A percentile compares a stretch with the other conserved stretches of the same genome.
phyloP scores from a whole-genome alignment of 2,329 filamentous ascomycete species.

The Colletotrichum tropicale region DNA sequence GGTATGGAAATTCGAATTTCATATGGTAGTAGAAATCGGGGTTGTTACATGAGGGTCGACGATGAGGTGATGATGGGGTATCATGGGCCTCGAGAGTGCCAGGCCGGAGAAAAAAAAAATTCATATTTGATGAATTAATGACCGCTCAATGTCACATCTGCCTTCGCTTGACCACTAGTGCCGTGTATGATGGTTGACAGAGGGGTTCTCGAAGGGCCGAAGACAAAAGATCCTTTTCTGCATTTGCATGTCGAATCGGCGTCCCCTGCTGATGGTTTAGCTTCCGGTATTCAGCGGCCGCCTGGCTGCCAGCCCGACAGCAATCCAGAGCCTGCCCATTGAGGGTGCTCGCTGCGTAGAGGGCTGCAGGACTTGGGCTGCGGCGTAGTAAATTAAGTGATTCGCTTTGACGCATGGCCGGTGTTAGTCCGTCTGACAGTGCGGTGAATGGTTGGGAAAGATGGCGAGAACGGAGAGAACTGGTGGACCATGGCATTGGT shows the following conservation, averaged over 20 bases:
- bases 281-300: neutral
- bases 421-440: neutral
- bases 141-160: neutral
- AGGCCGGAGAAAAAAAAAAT: neutral
- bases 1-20: neutral
- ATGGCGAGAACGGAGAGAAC: neutral
- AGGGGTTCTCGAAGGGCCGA: constrained; percentile 3
- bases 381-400: constrained; percentile 3
- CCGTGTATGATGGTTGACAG: neutral
- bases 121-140: neutral
- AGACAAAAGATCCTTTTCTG: constrained; percentile 17
- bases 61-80: neutral
- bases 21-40: neutral
- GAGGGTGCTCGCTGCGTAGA: neutral
- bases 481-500: neutral
- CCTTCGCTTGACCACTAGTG: constrained; percentile 3
- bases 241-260: neutral
- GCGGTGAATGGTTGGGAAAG: neutral
- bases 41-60: neutral
- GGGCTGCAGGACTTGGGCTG: neutral
- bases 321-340: neutral
- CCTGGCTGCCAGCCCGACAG: neutral
- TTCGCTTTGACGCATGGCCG: neutral
- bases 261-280: neutral
- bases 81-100: neutral